These are phyloP conservation scores for Hyaloscypha hepaticicola DNA, from an alignment of 495 filamentous ascomycete genomes.

Conservation along the genomic window DNA sequence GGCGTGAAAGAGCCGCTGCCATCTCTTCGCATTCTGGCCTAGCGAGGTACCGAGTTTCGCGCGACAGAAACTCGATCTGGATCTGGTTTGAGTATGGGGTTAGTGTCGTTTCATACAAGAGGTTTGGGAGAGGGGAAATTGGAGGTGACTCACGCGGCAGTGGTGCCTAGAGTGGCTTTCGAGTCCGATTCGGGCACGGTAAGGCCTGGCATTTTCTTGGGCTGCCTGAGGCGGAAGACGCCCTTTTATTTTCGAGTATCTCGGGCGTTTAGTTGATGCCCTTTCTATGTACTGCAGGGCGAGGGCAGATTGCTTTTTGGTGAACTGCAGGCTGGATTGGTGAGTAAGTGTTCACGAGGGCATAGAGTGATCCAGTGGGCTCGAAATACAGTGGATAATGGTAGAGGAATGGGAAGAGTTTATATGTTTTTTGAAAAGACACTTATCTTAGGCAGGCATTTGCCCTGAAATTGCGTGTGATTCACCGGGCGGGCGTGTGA, in stretches of 20 bases:
- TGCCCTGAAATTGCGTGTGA: not conserved
- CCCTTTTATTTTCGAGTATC: not conserved
- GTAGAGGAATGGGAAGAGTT: not conserved
- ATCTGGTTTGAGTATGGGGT: not conserved
- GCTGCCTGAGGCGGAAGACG: not conserved
- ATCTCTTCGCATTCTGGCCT: not conserved
- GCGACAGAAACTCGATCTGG: not conserved
- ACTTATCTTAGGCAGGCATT: not conserved
- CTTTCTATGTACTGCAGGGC: not conserved
- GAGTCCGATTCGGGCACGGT: not conserved
- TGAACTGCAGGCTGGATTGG: not conserved
- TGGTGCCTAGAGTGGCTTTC: slow-evolving; percentile 1
- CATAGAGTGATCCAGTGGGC: not conserved
- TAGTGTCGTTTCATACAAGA: not conserved
- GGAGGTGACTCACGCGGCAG: slow-evolving; percentile 5
- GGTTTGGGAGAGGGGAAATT: not conserved
- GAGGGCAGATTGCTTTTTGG: not conserved
- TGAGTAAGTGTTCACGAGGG: not conserved
- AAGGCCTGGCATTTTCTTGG: not conserved
- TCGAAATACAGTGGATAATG: not conserved
- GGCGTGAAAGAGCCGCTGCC: not conserved
- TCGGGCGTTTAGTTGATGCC: not conserved
- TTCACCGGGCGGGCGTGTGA: not conserved
- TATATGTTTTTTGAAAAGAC: not conserved
- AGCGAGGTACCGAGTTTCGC: not conserved